These are phyloP conservation scores for Powellomyces hirtus DNA, from an alignment of 192 early-diverging fungal genomes.

Conservation along the genomic window DNA sequence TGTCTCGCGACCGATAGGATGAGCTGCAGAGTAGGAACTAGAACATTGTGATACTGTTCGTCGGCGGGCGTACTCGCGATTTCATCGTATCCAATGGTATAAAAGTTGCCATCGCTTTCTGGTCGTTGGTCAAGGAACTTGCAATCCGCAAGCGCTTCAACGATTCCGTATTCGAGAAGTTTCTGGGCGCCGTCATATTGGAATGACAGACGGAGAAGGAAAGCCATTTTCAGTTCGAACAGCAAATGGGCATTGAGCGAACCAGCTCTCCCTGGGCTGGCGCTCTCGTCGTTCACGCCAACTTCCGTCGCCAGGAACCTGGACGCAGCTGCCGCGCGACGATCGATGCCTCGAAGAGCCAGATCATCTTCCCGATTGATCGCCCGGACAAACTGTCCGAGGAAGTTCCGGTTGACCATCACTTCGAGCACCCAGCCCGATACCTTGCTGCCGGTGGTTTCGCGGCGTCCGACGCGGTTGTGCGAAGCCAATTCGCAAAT, in stretches of 20 bases:
- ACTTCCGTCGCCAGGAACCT: not conserved
- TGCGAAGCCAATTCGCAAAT: constrained; percentile 45
- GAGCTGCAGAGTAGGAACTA: constrained; percentile 63
- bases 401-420: constrained; percentile 46
- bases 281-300: not conserved
- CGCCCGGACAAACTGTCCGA: constrained; percentile 44
- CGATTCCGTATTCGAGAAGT: constrained; percentile 72
- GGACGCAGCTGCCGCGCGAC: not conserved
- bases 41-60: constrained; percentile 65
- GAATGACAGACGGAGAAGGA: constrained; percentile 79
- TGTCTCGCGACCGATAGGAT: constrained; percentile 49
- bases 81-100: not conserved
- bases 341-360: constrained; percentile 25
- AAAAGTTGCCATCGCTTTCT: constrained; percentile 38
- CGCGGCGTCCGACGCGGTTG: not conserved
- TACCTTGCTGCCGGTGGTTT: constrained; percentile 13
- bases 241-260: constrained; percentile 56
- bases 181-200: constrained; percentile 70
- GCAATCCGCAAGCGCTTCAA: constrained; percentile 74
- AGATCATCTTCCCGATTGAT: constrained; percentile 41
- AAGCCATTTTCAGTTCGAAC: constrained; percentile 77
- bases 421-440: constrained; percentile 33
- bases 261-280: not conserved
- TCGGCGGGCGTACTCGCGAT: not conserved
- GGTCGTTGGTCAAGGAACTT: constrained; percentile 70